Base-by-base conservation (phyloP, 108 stramenopile species). In the Nitzschia sp. region DNA sequence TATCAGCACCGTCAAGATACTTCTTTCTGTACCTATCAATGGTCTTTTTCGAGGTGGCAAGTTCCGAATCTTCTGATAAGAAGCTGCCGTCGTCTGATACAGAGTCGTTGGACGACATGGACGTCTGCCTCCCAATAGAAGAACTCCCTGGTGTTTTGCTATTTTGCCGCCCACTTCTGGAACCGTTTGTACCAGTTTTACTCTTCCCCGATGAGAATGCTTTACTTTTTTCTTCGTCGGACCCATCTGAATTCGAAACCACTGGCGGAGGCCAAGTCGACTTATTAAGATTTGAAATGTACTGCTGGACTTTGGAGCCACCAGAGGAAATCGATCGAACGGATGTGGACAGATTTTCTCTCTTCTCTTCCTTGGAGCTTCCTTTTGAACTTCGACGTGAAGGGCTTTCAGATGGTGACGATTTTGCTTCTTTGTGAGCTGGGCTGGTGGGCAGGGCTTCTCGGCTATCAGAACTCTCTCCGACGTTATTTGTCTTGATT, bases 1-100 rank as follows among this genome's bases (percentile, higher is more conserved):
- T 32, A 3, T 28, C 6, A 16, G 6, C 55, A 25, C 31, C 55
- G 29, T 64, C 48, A 11, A 52, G 31, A 30, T 64, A 61, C 41
- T 61, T 61, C 29, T 44, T 27, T 38, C 60, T 36, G 26, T 61
- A 61, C 41, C 26, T 61, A 41, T 61, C 60, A 26, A 61, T 61
- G 29, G 31, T 58, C 38, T 61, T 41, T 3, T 32, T 32, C 3
- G 57, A 33, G 21, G 35, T 25, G 5, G 5, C 35, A 5, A 25
- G 38, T 2, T 31, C 41, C 5, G 60, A 61, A 45, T 61, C 60
- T 15, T 61, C 60, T 1, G 60, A 61, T 13, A 1, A 25, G 26
- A 2, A 2, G 33, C 21, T 22, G 9, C 30, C 55, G 8, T 57
- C 55, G 4, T 13, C 38, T 41, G 38, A 41, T 41, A 13, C 6